Base-by-base conservation (phyloP, 1,284 basidiomycete species). In the Sporisorium scitamineum region DNA sequence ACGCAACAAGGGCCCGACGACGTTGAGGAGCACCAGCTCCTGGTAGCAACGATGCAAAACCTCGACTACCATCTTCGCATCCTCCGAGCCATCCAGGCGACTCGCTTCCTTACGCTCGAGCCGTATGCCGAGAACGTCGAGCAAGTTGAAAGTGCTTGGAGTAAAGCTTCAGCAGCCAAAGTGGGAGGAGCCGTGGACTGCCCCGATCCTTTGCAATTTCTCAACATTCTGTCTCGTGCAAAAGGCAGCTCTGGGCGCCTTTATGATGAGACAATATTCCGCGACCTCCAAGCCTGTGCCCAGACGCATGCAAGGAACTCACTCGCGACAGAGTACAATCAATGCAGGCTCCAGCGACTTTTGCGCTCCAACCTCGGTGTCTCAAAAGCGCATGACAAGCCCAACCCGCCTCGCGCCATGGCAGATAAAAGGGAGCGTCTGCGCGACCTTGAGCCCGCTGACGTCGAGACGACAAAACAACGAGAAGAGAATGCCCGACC, bases 91-190 rank as follows among this genome's bases (percentile, higher is more conserved):
- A 53, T 61, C 5, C 61, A 62, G 26, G 27, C 34, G n/a, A 62
- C 66, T 13, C 66, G 66, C 18, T 59, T 34, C 13, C 55, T 69
- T 9, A 53, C 44, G 8, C 50, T 69, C 26, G 66, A 69, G 45
- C 66, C 66, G 5, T 57, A 59, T 29, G 54, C 61, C 20, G 66
- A 69, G 51, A 61, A 58, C 29, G 29, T 64, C 31, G 53, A 54
- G 20, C 42, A 56, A 44, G 64, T 27, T 18, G 45, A 44, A 26
- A n/a, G 18, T 16, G 57, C 59, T 16, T 67, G 63, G 63, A 20
- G 27, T 13, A 57, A 45, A 29, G 63, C 50, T 4, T 50, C 50
- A 29, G 34, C 50, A 14, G 37, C 20, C 16, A 24, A 20, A 3
- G 22, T 29, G n/a, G n/a, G 14, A 2, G n/a, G 14, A 14, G 14